These are phyloP conservation scores for Paxillus ammoniavirescens DNA, from an alignment of 768 basidiomycete genomes.

Conservation along the genomic window DNA sequence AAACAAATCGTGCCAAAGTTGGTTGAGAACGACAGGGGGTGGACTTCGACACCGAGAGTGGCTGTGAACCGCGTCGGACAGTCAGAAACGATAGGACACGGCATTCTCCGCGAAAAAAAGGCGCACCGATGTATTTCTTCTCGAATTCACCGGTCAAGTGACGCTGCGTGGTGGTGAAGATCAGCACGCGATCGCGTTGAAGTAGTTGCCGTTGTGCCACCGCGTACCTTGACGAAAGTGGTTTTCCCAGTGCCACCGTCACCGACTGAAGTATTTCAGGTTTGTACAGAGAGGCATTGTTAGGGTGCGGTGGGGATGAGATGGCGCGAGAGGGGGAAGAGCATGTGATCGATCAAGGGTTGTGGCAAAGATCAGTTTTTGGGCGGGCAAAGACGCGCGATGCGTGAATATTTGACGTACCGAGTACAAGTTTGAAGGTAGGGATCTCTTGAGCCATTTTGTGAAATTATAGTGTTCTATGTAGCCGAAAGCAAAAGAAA, in stretches of 20 bases:
- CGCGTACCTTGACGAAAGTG: conserved; percentile 89
- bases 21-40: conserved; percentile 93
- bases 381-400: conserved; percentile 6
- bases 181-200: conserved; percentile 55
- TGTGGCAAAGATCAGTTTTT: conserved; percentile 22
- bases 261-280: conserved; percentile 57
- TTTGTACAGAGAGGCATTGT: not conserved
- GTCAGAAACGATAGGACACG: conserved; percentile 11
- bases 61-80: conserved; percentile 48
- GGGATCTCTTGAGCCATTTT: conserved; percentile 58
- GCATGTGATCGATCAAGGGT: conserved; percentile 54
- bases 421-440: conserved; percentile 98
- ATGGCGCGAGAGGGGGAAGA: conserved; percentile 9
- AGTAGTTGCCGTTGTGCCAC: conserved; percentile 25
- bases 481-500: conserved; percentile 17
- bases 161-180: conserved; percentile 57
- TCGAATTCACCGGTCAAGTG: conserved; percentile 99
- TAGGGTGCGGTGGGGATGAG: conserved; percentile 7
- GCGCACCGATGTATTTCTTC: conserved; percentile 98
- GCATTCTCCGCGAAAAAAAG: conserved; percentile 3
- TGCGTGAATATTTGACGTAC: conserved; percentile 45
- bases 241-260: conserved; percentile 98
- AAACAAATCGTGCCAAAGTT: conserved; percentile 99
- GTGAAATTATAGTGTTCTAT: conserved; percentile 22
- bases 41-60: conserved; percentile 99